Evolutionary conservation across 2,329 filamentous ascomycete species (phyloP), one percentile per base, ranked within the genome.

Genomic region (Aspergillus bombycis): DNA sequence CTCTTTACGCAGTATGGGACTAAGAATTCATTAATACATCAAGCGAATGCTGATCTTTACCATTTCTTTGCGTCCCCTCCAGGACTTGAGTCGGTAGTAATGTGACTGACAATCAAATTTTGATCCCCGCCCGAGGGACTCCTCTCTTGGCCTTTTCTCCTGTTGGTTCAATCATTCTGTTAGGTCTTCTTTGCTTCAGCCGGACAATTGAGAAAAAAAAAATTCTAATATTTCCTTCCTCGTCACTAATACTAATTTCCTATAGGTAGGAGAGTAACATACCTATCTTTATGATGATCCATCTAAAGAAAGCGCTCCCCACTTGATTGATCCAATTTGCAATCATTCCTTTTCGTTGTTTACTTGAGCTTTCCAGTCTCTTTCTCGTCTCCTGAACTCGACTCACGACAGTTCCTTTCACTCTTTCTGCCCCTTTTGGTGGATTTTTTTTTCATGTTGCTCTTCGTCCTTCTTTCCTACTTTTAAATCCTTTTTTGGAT

Each of bases 361-460:
- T 34, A 52, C 30, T 52, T 32, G 48, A n/a, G 32, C 28, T 23
- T 52, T 34, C 48, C n/a, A 11, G 16, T 12, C 28, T 32, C 28
- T 52, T 52, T 9, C 16, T 52, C 32, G 30, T 52, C 48, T 21
- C 48, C 48, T 52, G 48, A 52, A 11, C 12, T 50, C 16, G 46
- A 50, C 48, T 34, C 14, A 32, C 48, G 10, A n/a, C 30, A 19
- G 48, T 34, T n/a, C 28, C 11, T 32, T 52, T 43, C 26, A 23
- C 58, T 30, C 57, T 46, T 43, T 36, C 38, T 41, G 38, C 16
- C 43, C 45, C n/a, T 19, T n/a, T 57, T 28, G 32, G n/a, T 58
- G 19, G 23, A 43, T 34, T 32, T 45, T 32, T 45, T 32, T 50
- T 30, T 19, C 30, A 53, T 53, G 32, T 41, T 32, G 38, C 60